Evolutionary conservation across 225 moss, liverwort and hornwort genomes (phyloP), one percentile per base, ranked within the genome.

Genomic region (Physcomitrellopsis africana): DNA sequence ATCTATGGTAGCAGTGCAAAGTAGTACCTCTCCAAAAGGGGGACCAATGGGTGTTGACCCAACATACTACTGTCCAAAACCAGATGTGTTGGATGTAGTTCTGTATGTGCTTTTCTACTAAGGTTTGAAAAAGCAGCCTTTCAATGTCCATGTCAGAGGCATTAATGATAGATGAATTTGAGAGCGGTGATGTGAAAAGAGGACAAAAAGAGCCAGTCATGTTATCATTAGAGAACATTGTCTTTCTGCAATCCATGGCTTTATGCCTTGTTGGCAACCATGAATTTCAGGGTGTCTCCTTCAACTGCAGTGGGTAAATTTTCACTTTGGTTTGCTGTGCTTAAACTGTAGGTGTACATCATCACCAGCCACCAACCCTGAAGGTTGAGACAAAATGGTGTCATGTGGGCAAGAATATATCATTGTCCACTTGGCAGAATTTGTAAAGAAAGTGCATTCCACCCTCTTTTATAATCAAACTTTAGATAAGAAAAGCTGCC

Each of bases 291-390:
- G n/a, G 43, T 61, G 44, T 18, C 29, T 70, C 16, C 70, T 67
- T 67, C n/a, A 8, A 8, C 11, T 58, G 59, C 51, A 55, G 72
- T 62, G 47, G 77, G 67, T 41, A 43, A 41, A 67, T 67, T 60
- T 67, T 72, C 46, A 76, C 24, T 12, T 18, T 48, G 27, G 11
- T 24, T 24, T 37, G 32, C 32, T 37, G 32, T 18, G 46, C 47
- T 65, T 46, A 64, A 1, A 4, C 8, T 44, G 60, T 71, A 3
- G 71, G 66, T 47, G 17, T 60, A 47, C 54, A n/a, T n/a, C 41
- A 67, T 72, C 47, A 7, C 42, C 32, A 29, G 14, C 32, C 37
- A 11, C 41, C 29, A 45, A 37, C 45, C 10, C 51, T 1, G 8
- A 70, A 11, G 80, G 27, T 41, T 42, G 26, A 52, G 32, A 37